Evolutionary conservation across 2,329 filamentous ascomycete genomes (phyloP).

Genomic region (Teratosphaeria nubilosa): DNA sequence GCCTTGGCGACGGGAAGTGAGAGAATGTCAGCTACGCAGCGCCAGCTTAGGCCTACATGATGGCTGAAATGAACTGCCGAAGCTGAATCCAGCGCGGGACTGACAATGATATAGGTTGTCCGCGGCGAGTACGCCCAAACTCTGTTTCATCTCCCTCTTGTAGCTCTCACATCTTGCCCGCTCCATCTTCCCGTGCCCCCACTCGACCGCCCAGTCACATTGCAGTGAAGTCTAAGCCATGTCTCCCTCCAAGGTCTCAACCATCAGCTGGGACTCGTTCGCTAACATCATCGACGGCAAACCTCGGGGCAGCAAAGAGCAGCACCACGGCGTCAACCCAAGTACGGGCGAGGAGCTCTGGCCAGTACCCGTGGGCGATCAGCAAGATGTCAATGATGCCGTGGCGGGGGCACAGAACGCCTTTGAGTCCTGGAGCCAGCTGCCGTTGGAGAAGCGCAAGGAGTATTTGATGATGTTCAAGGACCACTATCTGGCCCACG

Average conservation of each 20-base stretch:
- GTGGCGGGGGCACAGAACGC: constrained; percentile 27
- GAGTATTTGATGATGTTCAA: constrained; percentile 24
- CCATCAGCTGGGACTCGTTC: constrained; percentile 28
- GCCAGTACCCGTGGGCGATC: constrained; percentile 27
- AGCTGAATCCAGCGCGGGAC: background rate
- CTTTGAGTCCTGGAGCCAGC: constrained; percentile 25
- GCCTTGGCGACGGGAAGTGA: background rate
- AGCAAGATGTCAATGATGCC: constrained; percentile 31
- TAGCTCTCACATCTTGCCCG: background rate
- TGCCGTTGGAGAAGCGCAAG: constrained; percentile 27
- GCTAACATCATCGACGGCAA: constrained; percentile 31
- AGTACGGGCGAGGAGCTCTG: constrained; percentile 28
- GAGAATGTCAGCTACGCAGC: no score
- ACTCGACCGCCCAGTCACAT: background rate
- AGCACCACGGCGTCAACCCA: constrained; percentile 26
- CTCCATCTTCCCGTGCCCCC: background rate
- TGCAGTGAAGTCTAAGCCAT: constrained; percentile 20
- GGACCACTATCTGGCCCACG: constrained; percentile 23
- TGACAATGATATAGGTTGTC: background rate
- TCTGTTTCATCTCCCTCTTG: background rate
- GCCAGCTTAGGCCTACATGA: background rate
- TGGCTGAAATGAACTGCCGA: background rate
- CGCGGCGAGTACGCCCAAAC: background rate
- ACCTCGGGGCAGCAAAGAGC: constrained; percentile 19
- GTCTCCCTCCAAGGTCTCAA: constrained; percentile 36